phyloP scores from a whole-genome alignment of 306 rosid species.

The Casuarina cunninghamiana region DNA sequence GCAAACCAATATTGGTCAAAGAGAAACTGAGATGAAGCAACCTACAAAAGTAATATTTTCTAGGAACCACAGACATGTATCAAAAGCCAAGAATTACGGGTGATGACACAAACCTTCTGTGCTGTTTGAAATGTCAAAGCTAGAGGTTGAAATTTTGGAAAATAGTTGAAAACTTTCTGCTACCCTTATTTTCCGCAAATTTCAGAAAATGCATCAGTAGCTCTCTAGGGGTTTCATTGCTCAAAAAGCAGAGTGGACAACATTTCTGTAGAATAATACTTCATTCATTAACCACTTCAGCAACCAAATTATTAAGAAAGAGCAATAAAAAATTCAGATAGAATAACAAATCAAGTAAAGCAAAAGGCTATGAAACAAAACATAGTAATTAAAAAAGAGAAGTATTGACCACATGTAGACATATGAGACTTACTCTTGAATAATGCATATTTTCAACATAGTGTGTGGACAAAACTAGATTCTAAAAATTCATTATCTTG shows the following conservation, averaged over 20 bases:
- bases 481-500: too few relatives aligned
- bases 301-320: background rate
- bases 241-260: background rate
- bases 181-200: conserved; percentile 71
- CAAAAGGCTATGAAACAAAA: background rate
- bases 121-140: conserved; percentile 40
- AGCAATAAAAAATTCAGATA: background rate
- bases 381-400: background rate
- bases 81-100: background rate
- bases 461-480: too few relatives aligned
- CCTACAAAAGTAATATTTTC: background rate
- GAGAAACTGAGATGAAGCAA: background rate
- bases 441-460: too few relatives aligned
- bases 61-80: background rate
- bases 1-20: background rate
- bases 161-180: conserved; percentile 77
- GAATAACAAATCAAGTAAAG: background rate
- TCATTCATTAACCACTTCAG: background rate
- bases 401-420: background rate
- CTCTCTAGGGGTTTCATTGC: background rate
- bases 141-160: conserved; percentile 69
- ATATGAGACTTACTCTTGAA: too few relatives aligned
- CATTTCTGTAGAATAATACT: background rate
- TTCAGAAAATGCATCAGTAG: background rate
- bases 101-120: conserved; percentile 52